A percentile compares a stretch with the other conserved stretches of the same genome.
These are phyloP conservation scores for Xylaria sp. DNA, from an alignment of 2,329 filamentous ascomycete genomes.

Conservation along the genomic window DNA sequence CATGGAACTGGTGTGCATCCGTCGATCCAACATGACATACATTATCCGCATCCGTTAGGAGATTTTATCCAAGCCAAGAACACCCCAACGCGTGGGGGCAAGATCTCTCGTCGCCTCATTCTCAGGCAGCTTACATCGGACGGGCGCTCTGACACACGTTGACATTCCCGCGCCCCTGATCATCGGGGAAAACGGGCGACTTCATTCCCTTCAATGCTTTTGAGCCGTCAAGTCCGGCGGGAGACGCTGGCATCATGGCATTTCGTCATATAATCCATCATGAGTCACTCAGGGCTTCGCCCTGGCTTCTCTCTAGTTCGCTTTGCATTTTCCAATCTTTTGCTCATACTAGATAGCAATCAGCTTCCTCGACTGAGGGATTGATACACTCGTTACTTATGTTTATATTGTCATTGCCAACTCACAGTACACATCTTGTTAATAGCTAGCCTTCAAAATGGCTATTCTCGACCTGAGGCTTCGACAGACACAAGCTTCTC, in stretches of 20 bases:
- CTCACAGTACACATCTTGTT: background rate
- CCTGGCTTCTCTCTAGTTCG: slow-evolving; percentile 3
- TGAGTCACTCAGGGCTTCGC: slow-evolving; percentile 2
- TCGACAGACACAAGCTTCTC: slow-evolving; percentile 24
- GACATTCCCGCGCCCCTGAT: slow-evolving; percentile 30
- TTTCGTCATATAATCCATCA: slow-evolving; percentile 24
- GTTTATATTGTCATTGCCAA: background rate
- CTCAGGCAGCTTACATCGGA: slow-evolving; percentile 4
- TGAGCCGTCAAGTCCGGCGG: slow-evolving; percentile 2
- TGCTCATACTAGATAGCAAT: slow-evolving; percentile 4
- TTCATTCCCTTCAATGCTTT: slow-evolving; percentile 2
- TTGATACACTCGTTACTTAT: background rate
- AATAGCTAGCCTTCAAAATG: slow-evolving; percentile 9
- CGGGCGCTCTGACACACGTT: slow-evolving; percentile 13
- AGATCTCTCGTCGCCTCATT: slow-evolving; percentile 1
- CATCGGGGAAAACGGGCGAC: slow-evolving; percentile 20
- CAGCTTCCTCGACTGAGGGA: background rate
- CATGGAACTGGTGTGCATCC: slow-evolving; percentile 14
- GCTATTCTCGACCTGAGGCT: slow-evolving; percentile 11
- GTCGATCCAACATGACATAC: slow-evolving; percentile 35
- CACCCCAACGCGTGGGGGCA: background rate
- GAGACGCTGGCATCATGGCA: slow-evolving; percentile 3
- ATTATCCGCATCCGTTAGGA: slow-evolving; percentile 32
- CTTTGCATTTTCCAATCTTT: slow-evolving; percentile 5
- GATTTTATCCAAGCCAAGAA: slow-evolving; percentile 25